Evolutionary conservation across 1,284 basidiomycete genomes (phyloP).

Genomic region (Cryptococcus neoformans): DNA sequence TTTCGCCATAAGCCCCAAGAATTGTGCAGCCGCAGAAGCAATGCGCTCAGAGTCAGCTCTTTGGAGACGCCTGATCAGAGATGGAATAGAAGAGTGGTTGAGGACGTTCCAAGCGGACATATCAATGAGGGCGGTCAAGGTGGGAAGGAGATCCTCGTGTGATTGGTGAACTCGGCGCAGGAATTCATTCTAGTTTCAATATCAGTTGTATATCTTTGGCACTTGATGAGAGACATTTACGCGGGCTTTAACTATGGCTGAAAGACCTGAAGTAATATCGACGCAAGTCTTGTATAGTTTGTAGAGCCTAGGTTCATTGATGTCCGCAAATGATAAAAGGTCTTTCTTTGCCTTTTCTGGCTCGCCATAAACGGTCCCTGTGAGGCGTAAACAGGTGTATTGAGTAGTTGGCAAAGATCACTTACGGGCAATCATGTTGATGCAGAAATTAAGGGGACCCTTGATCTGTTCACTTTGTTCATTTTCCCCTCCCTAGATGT

Average conservation of each 20-base stretch:
- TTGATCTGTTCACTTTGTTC: conserved; percentile 67
- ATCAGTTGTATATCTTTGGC: conserved; percentile 1
- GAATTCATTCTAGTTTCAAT: conserved; percentile 64
- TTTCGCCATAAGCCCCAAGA: conserved; percentile 66
- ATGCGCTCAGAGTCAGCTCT: conserved; percentile 14
- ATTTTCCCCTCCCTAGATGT: conserved; percentile 71
- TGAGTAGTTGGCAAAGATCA: neutral
- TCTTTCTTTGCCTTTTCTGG: conserved; percentile 72
- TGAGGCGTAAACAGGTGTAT: neutral
- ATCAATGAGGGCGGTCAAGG: conserved; percentile 71
- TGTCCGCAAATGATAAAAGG: conserved; percentile 74
- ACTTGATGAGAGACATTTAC: conserved; percentile 51
- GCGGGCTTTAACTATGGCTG: conserved; percentile 70
- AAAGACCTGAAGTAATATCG: conserved; percentile 79
- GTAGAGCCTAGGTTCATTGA: conserved; percentile 82
- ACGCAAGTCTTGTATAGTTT: conserved; percentile 76
- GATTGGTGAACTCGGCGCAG: conserved; percentile 69
- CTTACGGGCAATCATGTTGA: conserved; percentile 48
- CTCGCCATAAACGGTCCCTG: conserved; percentile 58
- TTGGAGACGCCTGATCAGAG: conserved; percentile 63
- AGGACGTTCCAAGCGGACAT: conserved; percentile 68
- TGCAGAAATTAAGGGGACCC: conserved; percentile 56
- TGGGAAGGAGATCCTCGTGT: conserved; percentile 60
- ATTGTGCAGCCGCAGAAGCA: conserved; percentile 29
- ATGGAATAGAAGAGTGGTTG: conserved; percentile 81